phyloP scores from a whole-genome alignment of 2,329 filamentous ascomycete genomes.

The Aspergillus sp. region DNA sequence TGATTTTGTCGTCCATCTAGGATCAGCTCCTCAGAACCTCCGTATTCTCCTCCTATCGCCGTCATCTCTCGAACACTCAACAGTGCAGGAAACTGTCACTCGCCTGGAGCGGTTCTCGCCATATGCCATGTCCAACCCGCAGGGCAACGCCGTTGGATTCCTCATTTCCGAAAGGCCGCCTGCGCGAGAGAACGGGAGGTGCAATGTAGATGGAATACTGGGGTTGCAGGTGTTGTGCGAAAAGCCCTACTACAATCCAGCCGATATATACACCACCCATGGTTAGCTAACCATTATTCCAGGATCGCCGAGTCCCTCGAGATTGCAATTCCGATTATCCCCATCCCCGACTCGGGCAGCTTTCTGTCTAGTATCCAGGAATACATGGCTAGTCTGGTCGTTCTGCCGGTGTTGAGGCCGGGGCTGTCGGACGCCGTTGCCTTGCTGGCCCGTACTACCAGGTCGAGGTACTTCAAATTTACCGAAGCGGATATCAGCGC shows the following conservation, averaged over 20 bases:
- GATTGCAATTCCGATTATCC: slow-evolving; percentile 19
- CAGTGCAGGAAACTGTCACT: slow-evolving; percentile 10
- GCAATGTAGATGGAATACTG: slow-evolving; percentile 11
- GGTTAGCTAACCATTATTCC: not conserved
- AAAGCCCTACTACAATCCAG: slow-evolving; percentile 1
- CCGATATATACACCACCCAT: not conserved
- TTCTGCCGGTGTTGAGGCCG: slow-evolving; percentile 9
- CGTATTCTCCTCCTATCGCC: slow-evolving; percentile 13
- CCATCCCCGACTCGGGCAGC: slow-evolving; percentile 18
- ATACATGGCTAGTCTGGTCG: slow-evolving; percentile 28
- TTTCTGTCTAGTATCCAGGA: slow-evolving; percentile 14
- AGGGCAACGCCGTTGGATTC: slow-evolving; percentile 12
- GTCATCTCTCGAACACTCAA: slow-evolving; percentile 8
- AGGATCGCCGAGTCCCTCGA: slow-evolving; percentile 15
- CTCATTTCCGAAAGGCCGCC: slow-evolving; percentile 16
- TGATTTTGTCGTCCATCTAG: slow-evolving; percentile 13
- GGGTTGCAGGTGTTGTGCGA: slow-evolving; percentile 18
- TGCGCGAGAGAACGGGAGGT: slow-evolving; percentile 11
- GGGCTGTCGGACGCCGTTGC: slow-evolving; percentile 9
- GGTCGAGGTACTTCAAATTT: slow-evolving; percentile 6
- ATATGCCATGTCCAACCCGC: not conserved
- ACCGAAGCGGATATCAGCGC: slow-evolving; percentile 21
- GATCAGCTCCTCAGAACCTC: slow-evolving; percentile 4
- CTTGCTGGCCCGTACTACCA: slow-evolving; percentile 14
- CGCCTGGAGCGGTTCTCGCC: slow-evolving; percentile 10